phyloP scores from a whole-genome alignment of 1,284 basidiomycete species.

The Volvariella volvacea region DNA sequence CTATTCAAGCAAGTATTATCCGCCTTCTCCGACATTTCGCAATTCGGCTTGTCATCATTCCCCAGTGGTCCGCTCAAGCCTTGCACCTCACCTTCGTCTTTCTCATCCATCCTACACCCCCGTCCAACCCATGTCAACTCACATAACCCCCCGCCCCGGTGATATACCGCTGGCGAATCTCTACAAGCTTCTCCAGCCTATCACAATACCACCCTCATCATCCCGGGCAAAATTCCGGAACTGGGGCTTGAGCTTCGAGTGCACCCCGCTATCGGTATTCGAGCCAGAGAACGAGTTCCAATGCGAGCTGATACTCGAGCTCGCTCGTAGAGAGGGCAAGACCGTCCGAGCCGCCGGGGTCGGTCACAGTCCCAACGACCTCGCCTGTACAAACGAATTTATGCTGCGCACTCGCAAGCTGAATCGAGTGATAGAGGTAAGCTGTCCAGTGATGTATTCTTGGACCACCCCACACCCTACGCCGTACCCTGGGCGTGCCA shows the following conservation, averaged over 20 bases:
- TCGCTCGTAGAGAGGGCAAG: conserved; percentile 70
- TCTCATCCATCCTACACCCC: conserved; percentile 17
- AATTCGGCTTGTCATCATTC: no score
- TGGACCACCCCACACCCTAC: background rate
- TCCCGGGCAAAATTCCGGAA: conserved; percentile 51
- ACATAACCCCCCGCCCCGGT: conserved; percentile 20
- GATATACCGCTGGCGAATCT: conserved; percentile 37
- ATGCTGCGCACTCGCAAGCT: conserved; percentile 76
- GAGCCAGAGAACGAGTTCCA: conserved; percentile 70
- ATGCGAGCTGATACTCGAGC: conserved; percentile 76
- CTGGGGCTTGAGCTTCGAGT: conserved; percentile 67
- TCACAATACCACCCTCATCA: conserved; percentile 41
- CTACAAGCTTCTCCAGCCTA: conserved; percentile 41
- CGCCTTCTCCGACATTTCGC: no score
- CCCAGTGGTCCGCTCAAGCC: no score
- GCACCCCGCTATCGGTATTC: conserved; percentile 66
- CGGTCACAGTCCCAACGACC: conserved; percentile 90
- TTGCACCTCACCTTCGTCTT: conserved; percentile 12
- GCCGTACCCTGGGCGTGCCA: conserved; percentile 1
- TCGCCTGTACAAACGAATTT: conserved; percentile 82
- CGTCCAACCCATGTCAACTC: conserved; percentile 24
- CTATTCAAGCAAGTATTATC: no score
- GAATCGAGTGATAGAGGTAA: conserved; percentile 66
- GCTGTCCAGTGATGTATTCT: no score
- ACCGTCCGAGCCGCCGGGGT: conserved; percentile 81